These are phyloP conservation scores for Apiospora saccharicola DNA, from an alignment of 2,329 filamentous ascomycete species.

Conservation along the genomic window DNA sequence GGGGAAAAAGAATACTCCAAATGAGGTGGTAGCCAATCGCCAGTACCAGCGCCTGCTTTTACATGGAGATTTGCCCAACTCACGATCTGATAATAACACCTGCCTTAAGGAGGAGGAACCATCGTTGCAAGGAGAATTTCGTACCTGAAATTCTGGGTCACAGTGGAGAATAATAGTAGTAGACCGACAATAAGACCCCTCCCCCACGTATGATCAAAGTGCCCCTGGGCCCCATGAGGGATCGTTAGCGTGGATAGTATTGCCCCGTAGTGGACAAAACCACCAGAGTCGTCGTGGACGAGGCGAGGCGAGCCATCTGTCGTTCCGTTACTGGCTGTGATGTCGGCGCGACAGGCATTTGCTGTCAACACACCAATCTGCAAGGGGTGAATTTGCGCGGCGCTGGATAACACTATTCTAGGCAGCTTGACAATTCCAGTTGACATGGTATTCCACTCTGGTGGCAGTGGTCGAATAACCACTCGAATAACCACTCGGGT, in stretches of 20 bases:
- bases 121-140: neutral
- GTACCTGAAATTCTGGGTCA: conserved; percentile 15
- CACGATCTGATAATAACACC: neutral
- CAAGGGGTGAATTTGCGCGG: neutral
- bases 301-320: neutral
- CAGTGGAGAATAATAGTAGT: conserved; percentile 9
- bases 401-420: neutral
- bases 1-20: neutral
- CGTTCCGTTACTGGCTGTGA: neutral
- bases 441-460: neutral
- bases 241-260: neutral
- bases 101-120: neutral
- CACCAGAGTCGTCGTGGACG: neutral
- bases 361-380: neutral
- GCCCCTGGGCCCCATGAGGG: neutral
- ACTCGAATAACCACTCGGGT: neutral
- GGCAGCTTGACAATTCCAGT: neutral
- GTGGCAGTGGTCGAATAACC: neutral
- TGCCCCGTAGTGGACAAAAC: conserved; percentile 6
- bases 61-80: neutral
- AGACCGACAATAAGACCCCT: conserved; percentile 19
- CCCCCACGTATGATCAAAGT: neutral
- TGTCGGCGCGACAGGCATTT: neutral
- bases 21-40: neutral
- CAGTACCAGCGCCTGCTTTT: neutral